A percentile compares a stretch with the other conserved stretches of the same genome.
phyloP scores from a whole-genome alignment of 2,329 filamentous ascomycete genomes.

The Endoconidiophora laricicola region DNA sequence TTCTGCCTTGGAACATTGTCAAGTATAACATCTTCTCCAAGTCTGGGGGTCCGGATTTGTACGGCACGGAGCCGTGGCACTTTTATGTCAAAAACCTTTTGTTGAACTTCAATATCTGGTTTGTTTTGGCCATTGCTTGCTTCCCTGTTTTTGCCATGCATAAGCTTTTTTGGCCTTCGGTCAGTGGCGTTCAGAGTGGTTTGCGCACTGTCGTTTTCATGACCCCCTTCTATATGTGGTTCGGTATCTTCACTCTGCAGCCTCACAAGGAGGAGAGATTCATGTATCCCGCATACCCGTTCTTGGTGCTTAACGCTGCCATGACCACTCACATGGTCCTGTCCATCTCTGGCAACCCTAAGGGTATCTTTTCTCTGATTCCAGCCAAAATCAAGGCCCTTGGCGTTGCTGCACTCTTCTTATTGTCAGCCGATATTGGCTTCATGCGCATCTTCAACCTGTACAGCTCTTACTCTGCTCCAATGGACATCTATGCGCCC shows the following conservation, averaged over 20 bases:
- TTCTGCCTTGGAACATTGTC: constrained; percentile 85
- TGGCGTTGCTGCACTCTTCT: constrained; percentile 40
- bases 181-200: constrained; percentile 49
- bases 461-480: constrained; percentile 69
- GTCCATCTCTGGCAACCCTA: constrained; percentile 54
- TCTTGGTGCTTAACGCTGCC: constrained; percentile 75
- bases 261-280: constrained; percentile 97
- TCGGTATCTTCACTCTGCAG: constrained; percentile 77
- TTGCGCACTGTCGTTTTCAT: constrained; percentile 65
- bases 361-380: constrained; percentile 51
- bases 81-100: constrained; percentile 87
- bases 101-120: constrained; percentile 94
- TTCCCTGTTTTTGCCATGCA: constrained; percentile 63
- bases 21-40: constrained; percentile 86
- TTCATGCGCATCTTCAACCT: constrained; percentile 59
- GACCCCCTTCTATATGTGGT: constrained; percentile 84
- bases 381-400: constrained; percentile 59
- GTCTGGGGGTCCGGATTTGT: constrained; percentile 72
- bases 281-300: constrained; percentile 94
- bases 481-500: constrained; percentile 51
- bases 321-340: constrained; percentile 70
- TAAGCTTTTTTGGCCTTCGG: constrained; percentile 44
- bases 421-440: constrained; percentile 49
- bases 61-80: constrained; percentile 90
- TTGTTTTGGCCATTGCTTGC: constrained; percentile 58